Evolutionary conservation across 495 filamentous ascomycete genomes (phyloP), one percentile per base, ranked within the genome.

Genomic region (Chaetomium tenue): DNA sequence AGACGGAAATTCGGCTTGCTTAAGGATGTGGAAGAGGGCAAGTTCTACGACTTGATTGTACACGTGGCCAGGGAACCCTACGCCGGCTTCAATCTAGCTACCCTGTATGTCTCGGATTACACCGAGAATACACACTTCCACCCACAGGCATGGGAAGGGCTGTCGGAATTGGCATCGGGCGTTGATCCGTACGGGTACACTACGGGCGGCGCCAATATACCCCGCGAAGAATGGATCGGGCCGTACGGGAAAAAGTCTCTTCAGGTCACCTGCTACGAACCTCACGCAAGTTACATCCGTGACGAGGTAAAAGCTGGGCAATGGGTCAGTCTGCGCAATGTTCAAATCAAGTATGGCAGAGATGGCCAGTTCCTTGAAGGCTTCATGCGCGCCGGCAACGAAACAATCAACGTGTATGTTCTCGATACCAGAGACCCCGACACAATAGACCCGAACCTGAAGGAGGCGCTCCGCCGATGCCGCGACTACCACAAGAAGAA

Each of bases 61-160:
- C 83, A 93, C 71, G 86, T 97, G 4, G 80, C 91, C 51, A 90
- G 86, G 66, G 81, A 85, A 0, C 88, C 84, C 53, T 81, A 76
- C 40, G 76, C 74, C 54, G 72, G 75, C 37, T 74, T 72, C 30
- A 78, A 79, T 20, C 83, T 73, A 60, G 72, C 83, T 22, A 85
- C 88, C 2, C 50, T 98, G 0, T 92, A 93, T 74, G 72, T 97
- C 20, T 92, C 91, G 0, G 94, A 98, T 73, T 98, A 96, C 74
- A 96, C 93, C 11, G 71, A 81, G 26, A 89, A 95, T 64, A 67
- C 74, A 0, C 61, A 68, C 37, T 84, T 98, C 23, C 85, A 81
- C 51, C 75, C 86, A 39, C 86, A 87, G 56, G 78, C 76, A 23
- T 82, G 80, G 64, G 76, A 79, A 18, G 76, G 72, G 22, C 67